Percentiles rank a stretch among this genome's conserved stretches.
Conservation (phyloP, 140 eudicot genomes). For the Anethum foeniculum region DNA sequence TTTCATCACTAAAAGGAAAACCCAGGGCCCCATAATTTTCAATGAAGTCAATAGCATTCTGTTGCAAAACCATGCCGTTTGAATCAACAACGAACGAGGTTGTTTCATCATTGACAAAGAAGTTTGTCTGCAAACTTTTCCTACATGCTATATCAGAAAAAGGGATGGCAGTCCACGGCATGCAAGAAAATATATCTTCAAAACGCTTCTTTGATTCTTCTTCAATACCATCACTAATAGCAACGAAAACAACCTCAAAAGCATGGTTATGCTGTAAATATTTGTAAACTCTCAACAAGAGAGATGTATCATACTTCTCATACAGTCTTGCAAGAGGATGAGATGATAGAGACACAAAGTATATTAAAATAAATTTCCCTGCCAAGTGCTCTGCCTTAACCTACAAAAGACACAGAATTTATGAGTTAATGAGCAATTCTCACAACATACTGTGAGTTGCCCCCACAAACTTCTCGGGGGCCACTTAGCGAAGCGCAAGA, state of each 20-base stretch:
- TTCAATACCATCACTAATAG: not conserved
- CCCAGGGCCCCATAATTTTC: not conserved
- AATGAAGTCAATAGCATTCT: not conserved
- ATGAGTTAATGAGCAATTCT: no score
- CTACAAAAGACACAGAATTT: no score
- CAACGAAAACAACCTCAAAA: not conserved
- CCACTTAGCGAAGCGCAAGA: no score
- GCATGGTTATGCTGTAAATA: no score
- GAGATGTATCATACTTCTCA: not conserved
- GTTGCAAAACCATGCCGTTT: not conserved
- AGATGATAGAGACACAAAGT: not conserved
- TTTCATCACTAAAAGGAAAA: not conserved
- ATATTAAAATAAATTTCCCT: no score
- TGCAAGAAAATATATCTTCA: not conserved
- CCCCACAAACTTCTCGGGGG: no score
- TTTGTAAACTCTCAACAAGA: not conserved
- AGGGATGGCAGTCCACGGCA: not conserved
- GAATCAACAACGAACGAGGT: not conserved
- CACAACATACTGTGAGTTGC: no score
- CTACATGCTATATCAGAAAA: not conserved
- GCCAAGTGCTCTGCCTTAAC: no score
- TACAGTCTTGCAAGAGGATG: no score
- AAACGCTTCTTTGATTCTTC: not conserved
- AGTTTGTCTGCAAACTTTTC: not conserved
- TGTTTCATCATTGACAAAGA: no score